Evolutionary conservation across 2,329 filamentous ascomycete genomes (phyloP).

Genomic region (Trichoderma afroharzianum): DNA sequence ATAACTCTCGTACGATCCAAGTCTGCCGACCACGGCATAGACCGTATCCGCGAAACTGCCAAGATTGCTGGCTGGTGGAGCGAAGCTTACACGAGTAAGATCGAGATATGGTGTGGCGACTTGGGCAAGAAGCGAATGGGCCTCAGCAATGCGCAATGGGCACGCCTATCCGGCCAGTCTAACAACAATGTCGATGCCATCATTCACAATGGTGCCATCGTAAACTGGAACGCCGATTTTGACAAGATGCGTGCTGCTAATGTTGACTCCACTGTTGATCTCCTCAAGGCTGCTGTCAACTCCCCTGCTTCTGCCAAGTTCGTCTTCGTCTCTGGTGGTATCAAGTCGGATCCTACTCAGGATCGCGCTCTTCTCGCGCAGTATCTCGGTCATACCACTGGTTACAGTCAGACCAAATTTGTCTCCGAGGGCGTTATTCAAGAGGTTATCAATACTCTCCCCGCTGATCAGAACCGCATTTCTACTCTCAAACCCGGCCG

Average conservation of each 20-base stretch:
- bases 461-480: slow-evolving; percentile 14
- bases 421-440: slow-evolving; percentile 23
- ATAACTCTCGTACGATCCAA: slow-evolving; percentile 5
- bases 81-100: background rate
- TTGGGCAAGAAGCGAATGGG: slow-evolving; percentile 65
- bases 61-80: slow-evolving; percentile 13
- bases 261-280: slow-evolving; percentile 43
- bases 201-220: slow-evolving; percentile 76
- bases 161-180: slow-evolving; percentile 42
- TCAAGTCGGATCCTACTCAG: background rate
- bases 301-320: slow-evolving; percentile 22
- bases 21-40: background rate
- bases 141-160: slow-evolving; percentile 59
- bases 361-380: slow-evolving; percentile 1
- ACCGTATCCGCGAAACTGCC: slow-evolving; percentile 8
- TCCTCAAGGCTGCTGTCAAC: slow-evolving; percentile 19
- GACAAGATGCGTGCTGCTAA: slow-evolving; percentile 68
- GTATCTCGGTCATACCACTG: slow-evolving; percentile 7
- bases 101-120: slow-evolving; percentile 10
- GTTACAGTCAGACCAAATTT: slow-evolving; percentile 26
- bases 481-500: slow-evolving; percentile 24
- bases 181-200: slow-evolving; percentile 62
- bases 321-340: slow-evolving; percentile 25
- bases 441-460: slow-evolving; percentile 7
- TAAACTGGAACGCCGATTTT: slow-evolving; percentile 80